phyloP scores from a whole-genome alignment of 805 yeast genomes.

The Candida alai region DNA sequence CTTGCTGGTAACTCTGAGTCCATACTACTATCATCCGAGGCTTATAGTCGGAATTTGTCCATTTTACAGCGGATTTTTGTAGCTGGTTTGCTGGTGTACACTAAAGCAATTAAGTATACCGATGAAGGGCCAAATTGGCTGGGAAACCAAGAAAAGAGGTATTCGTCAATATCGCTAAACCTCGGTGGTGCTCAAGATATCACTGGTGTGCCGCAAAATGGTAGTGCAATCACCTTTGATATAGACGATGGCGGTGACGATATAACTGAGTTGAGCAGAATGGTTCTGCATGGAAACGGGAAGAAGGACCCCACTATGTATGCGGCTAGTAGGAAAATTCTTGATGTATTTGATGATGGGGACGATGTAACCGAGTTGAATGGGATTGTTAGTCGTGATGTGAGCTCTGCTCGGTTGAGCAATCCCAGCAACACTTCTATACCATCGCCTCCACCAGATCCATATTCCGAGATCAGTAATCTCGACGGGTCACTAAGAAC shows the following conservation, averaged over 20 bases:
- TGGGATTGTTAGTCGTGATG: slow-evolving; percentile 10
- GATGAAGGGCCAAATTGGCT: no score
- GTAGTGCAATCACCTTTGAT: no score
- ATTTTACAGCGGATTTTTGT: slow-evolving; percentile 12
- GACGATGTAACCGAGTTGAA: slow-evolving; percentile 19
- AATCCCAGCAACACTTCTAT: neutral
- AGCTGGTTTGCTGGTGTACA: slow-evolving; percentile 18
- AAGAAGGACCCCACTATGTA: slow-evolving; percentile 3
- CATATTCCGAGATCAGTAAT: slow-evolving; percentile 10
- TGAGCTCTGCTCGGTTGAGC: no score
- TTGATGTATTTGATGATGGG: slow-evolving; percentile 15
- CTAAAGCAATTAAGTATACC: slow-evolving; percentile 15
- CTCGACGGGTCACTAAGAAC: slow-evolving; percentile 19
- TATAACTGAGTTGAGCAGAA: slow-evolving; percentile 16
- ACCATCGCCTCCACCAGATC: no score
- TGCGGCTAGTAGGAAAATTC: slow-evolving; percentile 3
- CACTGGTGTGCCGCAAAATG: no score
- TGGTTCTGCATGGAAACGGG: no score
- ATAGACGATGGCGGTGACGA: slow-evolving; percentile 21
- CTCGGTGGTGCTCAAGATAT: no score
- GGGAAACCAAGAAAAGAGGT: no score
- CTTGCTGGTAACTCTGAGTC: slow-evolving; percentile 13
- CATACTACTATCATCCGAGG: slow-evolving; percentile 1
- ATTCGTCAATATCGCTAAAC: no score
- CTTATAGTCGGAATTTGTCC: slow-evolving; percentile 1